Evolutionary conservation across 148 eudicot species (phyloP).

Genomic region (Persicaria maculosa): DNA sequence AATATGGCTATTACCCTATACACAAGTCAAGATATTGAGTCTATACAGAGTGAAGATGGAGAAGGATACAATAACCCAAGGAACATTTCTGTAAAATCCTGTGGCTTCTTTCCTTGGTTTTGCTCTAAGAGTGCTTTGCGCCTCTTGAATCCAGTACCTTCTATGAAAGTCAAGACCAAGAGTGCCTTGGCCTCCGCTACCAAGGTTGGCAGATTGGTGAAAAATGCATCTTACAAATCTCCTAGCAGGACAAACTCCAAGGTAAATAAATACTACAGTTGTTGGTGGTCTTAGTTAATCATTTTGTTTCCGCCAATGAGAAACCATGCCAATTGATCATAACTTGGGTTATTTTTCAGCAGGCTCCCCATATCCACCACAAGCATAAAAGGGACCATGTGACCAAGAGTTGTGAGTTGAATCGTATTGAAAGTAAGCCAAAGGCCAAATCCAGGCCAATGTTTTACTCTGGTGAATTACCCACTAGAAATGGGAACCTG

Average conservation of each 20-base stretch:
- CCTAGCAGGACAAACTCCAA: slow-evolving; percentile 33
- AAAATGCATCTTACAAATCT: slow-evolving; percentile 47
- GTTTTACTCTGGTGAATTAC: slow-evolving; percentile 54
- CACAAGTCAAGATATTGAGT: slow-evolving; percentile 31
- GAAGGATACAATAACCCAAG: slow-evolving; percentile 26
- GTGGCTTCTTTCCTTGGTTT: slow-evolving; percentile 74
- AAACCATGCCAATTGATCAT: not conserved
- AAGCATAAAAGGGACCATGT: slow-evolving; percentile 37
- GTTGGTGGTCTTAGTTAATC: not conserved
- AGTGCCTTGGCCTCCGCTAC: slow-evolving; percentile 36
- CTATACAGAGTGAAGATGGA: slow-evolving; percentile 38
- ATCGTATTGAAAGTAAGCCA: slow-evolving; percentile 12
- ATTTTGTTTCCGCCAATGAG: not conserved
- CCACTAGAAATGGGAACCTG: slow-evolving; percentile 23
- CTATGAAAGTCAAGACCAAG: slow-evolving; percentile 39
- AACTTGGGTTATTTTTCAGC: not conserved
- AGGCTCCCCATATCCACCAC: slow-evolving; percentile 14
- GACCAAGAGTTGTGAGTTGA: slow-evolving; percentile 49
- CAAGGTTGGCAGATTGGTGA: slow-evolving; percentile 39
- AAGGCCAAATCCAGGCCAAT: slow-evolving; percentile 37
- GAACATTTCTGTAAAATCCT: slow-evolving; percentile 39
- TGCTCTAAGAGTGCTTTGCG: slow-evolving; percentile 76
- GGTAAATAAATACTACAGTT: slow-evolving; percentile 11
- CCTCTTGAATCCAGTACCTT: slow-evolving; percentile 59
- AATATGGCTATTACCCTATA: slow-evolving; percentile 24